Conservation (phyloP, 129 eudicot species). For the Flaveria sonorensis region DNA sequence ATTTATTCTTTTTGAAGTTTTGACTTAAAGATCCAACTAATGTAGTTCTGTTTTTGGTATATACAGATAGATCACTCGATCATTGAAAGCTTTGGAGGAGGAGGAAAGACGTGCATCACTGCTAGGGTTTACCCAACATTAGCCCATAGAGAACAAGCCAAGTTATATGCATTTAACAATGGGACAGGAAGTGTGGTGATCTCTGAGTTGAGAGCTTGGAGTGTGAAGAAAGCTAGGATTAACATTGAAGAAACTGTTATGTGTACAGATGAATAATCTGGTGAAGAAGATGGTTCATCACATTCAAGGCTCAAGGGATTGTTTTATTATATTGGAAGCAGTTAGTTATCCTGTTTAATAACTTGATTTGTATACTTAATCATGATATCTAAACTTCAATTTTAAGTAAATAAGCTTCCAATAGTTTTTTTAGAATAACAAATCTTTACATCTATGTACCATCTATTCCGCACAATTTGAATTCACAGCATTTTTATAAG, state of each 20-base stretch:
- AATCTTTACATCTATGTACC: no score
- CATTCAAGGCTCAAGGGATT: background rate
- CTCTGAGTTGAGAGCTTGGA: conserved; percentile 42
- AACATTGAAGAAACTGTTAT: conserved; percentile 25
- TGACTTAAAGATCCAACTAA: background rate
- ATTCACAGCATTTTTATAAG: no score
- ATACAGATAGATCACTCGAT: conserved; percentile 76
- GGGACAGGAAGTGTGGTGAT: conserved; percentile 41
- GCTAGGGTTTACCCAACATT: conserved; percentile 71
- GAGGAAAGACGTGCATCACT: conserved; percentile 65
- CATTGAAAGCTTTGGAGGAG: conserved; percentile 71
- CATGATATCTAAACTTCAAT: background rate
- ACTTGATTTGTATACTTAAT: background rate
- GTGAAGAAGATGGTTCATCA: background rate
- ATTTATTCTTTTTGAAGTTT: background rate
- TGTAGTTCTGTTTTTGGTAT: background rate
- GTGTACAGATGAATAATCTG: conserved; percentile 23
- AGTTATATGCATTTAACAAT: conserved; percentile 47
- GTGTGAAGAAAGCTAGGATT: conserved; percentile 45
- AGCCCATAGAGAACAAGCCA: conserved; percentile 50
- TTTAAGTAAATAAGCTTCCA: no score
- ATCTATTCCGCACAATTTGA: no score
- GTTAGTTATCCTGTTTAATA: conserved; percentile 5
- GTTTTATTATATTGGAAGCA: background rate
- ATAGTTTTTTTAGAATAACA: no score